These are phyloP conservation scores for Vanrija sp. DNA, from an alignment of 1,284 basidiomycete genomes.

Conservation along the genomic window DNA sequence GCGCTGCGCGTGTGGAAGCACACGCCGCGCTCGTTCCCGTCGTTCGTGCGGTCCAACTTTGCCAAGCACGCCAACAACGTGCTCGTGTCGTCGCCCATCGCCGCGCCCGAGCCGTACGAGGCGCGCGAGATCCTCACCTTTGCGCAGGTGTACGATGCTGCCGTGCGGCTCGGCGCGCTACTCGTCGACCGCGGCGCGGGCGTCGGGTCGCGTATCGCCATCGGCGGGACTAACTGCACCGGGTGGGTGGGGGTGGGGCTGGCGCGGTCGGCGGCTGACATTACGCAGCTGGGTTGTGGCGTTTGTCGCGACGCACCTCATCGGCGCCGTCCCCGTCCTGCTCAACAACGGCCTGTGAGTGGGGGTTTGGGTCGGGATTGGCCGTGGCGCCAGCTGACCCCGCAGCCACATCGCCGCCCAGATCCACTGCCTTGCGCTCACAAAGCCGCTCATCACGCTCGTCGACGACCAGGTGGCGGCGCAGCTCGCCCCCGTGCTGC, in stretches of 20 bases:
- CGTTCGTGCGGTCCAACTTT: slow-evolving; percentile 23
- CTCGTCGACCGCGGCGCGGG: slow-evolving; percentile 30
- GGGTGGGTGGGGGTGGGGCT: background rate
- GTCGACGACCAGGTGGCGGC: slow-evolving; percentile 31
- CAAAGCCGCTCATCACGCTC: slow-evolving; percentile 26
- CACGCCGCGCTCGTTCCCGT: slow-evolving; percentile 32
- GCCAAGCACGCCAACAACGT: slow-evolving; percentile 19
- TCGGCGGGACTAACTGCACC: slow-evolving; percentile 38
- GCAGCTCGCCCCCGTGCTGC: slow-evolving; percentile 14
- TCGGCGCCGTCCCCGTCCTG: slow-evolving; percentile 35
- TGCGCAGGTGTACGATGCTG: slow-evolving; percentile 22
- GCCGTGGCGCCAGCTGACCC: no score
- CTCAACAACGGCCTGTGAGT: slow-evolving; percentile 22
- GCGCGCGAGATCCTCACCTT: slow-evolving; percentile 26
- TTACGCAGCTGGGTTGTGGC: slow-evolving; percentile 27
- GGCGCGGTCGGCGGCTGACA: background rate
- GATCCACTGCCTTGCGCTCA: slow-evolving; percentile 30
- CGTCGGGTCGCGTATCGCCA: slow-evolving; percentile 30
- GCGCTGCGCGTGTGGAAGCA: slow-evolving; percentile 32
- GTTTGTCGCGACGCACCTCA: slow-evolving; percentile 35
- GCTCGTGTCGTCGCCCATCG: slow-evolving; percentile 35
- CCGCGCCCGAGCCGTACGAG: slow-evolving; percentile 8
- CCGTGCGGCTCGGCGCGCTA: slow-evolving; percentile 27
- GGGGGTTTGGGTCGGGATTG: no score
- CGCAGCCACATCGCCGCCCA: slow-evolving; percentile 18